Base-by-base conservation (phyloP, 2,329 filamentous ascomycete species). In the Pyrenochaeta sp. region DNA sequence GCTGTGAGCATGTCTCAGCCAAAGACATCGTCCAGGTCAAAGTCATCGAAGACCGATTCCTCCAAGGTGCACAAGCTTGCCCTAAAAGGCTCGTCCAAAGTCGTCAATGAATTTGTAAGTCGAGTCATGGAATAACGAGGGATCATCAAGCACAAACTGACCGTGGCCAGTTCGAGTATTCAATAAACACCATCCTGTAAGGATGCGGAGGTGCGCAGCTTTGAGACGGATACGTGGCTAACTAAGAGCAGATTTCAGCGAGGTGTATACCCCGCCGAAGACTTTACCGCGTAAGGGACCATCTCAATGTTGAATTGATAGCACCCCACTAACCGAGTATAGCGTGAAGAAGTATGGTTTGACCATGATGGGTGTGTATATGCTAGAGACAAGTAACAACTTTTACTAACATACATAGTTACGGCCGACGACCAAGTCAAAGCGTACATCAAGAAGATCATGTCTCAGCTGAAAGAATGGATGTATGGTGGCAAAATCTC, bases 381-480 rank as follows among this genome's bases (percentile, higher is more conserved):
- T 25, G 10, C 27, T 55, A 42, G 44, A 9, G 39, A 15, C 13
- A 10, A 34, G 5, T 15, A 12, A 71, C 15, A 8, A 47, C 27
- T 15, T 19, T 13, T 48, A 30, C 68, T 73, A 52, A 74, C 55
- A 10, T 30, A 25, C 54, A 57, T 75, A 89, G 93, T 98, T 50
- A 96, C 94, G 32, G 88, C 93, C 64, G 95, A 99, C 77, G 95
- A 98, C 82, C 94, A 99, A 81, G 95, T 99, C 76, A 96, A 97
- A 80, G 92, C 93, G 32, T 99, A 99, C 81, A 96, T 99, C 84
- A 97, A 97, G 80, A 97, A 96, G 81, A 98, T 99, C 82, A 99
- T 97, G 93, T 90, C 89, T 28, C 95, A 99, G 80, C 87, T 99
- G 57, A 94, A 96, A 82, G 92, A 92, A 77, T 99, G 95, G 95